Conservation (phyloP, 148 eudicot genomes). For the Limonium bicolor region DNA sequence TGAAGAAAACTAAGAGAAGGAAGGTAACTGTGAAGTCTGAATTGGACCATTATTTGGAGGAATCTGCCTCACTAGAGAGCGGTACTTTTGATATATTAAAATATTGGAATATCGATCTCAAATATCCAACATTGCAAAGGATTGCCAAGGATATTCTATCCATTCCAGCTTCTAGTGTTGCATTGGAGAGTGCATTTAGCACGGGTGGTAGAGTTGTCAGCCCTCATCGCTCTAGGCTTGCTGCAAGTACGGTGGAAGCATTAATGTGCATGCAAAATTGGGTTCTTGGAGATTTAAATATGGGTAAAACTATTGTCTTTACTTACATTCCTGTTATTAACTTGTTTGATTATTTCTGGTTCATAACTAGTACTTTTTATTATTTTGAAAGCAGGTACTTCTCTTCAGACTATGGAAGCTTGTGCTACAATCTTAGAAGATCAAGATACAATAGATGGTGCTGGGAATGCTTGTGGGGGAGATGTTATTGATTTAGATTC, state of each 20-base stretch:
- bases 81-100: constrained; percentile 3
- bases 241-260: constrained; percentile 9
- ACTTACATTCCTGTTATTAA: too few species aligned
- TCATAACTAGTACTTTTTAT: too few species aligned
- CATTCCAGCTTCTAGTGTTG: constrained; percentile 5
- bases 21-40: background rate
- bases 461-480: too few species aligned
- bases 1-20: background rate
- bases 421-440: too few species aligned
- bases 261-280: constrained; percentile 16
- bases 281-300: background rate
- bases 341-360: too few species aligned
- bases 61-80: background rate
- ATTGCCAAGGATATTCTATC: constrained; percentile 14
- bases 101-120: constrained; percentile 2
- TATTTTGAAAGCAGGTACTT: too few species aligned
- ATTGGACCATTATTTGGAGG: constrained; percentile 7
- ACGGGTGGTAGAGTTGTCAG: constrained; percentile 8
- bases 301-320: too few species aligned
- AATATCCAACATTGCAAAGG: constrained; percentile 4
- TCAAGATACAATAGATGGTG: too few species aligned
- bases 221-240: constrained; percentile 11
- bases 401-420: too few species aligned
- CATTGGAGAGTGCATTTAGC: constrained; percentile 9
- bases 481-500: too few species aligned